Percentiles rank a stretch among this genome's conserved stretches.
Evolutionary conservation across 2,329 filamentous ascomycete genomes (phyloP).

Genomic region (Nemania sp.): DNA sequence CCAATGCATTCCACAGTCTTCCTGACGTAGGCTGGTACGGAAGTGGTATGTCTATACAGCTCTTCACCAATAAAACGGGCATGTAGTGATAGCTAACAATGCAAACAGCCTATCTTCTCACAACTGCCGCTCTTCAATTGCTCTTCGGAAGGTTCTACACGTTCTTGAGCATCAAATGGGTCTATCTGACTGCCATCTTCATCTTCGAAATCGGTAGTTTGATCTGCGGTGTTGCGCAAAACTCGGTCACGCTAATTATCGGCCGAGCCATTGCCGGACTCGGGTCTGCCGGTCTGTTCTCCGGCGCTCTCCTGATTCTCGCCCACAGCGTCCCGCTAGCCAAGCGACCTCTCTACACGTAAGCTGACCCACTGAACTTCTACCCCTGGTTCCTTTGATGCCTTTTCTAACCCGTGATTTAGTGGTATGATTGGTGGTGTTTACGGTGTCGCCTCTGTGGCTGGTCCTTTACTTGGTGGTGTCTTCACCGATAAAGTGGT

Average conservation of each 20-base stretch:
- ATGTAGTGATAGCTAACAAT: slow-evolving; percentile 5
- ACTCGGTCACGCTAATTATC: slow-evolving; percentile 48
- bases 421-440: slow-evolving; percentile 47
- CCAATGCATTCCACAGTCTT: slow-evolving; percentile 55
- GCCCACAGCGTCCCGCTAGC: slow-evolving; percentile 47
- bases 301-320: slow-evolving; percentile 55
- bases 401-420: slow-evolving; percentile 23
- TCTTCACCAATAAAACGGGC: background rate
- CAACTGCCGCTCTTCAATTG: slow-evolving; percentile 54
- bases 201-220: slow-evolving; percentile 57
- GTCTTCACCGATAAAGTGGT: slow-evolving; percentile 51
- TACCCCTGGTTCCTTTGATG: no score
- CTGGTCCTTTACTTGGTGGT: slow-evolving; percentile 50
- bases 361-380: background rate
- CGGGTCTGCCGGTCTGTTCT: slow-evolving; percentile 58
- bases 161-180: slow-evolving; percentile 55
- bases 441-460: slow-evolving; percentile 57
- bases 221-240: slow-evolving; percentile 51
- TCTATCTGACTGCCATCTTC: slow-evolving; percentile 53
- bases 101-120: slow-evolving; percentile 54
- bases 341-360: slow-evolving; percentile 43
- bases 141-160: slow-evolving; percentile 56
- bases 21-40: slow-evolving; percentile 63
- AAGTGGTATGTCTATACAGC: slow-evolving; percentile 45
- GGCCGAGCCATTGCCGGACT: slow-evolving; percentile 49